Conservation (phyloP, 768 basidiomycete species). For the Pisolithus tinctorius region DNA sequence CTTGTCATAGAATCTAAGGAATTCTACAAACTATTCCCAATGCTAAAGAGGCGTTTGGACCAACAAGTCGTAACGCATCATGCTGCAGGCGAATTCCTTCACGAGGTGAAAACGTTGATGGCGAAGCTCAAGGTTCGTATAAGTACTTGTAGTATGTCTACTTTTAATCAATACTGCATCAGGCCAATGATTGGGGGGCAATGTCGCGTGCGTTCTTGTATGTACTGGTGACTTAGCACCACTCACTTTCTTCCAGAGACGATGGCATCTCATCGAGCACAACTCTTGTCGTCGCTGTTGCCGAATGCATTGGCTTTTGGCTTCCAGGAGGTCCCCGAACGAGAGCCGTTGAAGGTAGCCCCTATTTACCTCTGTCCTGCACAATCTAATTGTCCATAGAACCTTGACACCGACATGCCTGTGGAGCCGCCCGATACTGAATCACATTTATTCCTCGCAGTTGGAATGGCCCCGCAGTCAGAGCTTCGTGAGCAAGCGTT, state of each 20-base stretch:
- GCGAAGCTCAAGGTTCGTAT: conserved; percentile 47
- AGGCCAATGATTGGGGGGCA: conserved; percentile 58
- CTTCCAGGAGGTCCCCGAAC: conserved; percentile 33
- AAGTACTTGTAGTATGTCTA: neutral
- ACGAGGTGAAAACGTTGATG: conserved; percentile 51
- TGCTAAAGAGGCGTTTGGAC: conserved; percentile 38
- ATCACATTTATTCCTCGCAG: conserved; percentile 24
- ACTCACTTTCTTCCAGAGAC: conserved; percentile 26
- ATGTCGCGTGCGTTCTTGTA: conserved; percentile 39
- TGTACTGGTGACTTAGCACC: too few relatives aligned
- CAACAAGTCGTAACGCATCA: conserved; percentile 38
- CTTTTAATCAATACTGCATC: neutral
- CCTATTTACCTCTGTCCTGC: neutral
- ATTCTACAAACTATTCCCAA: conserved; percentile 44
- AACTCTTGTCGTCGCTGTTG: conserved; percentile 32
- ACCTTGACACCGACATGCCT: conserved; percentile 38
- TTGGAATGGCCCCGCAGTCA: neutral
- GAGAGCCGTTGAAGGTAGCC: conserved; percentile 40
- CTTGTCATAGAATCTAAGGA: conserved; percentile 52
- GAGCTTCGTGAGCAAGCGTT: conserved; percentile 1
- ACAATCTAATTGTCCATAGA: conserved; percentile 23
- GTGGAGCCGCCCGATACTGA: conserved; percentile 29
- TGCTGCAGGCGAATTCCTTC: conserved; percentile 44
- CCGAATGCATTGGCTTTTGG: conserved; percentile 41
- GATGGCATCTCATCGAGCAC: conserved; percentile 36